Evolutionary conservation across 805 yeast genomes (phyloP).

Genomic region (Candida verbasci): DNA sequence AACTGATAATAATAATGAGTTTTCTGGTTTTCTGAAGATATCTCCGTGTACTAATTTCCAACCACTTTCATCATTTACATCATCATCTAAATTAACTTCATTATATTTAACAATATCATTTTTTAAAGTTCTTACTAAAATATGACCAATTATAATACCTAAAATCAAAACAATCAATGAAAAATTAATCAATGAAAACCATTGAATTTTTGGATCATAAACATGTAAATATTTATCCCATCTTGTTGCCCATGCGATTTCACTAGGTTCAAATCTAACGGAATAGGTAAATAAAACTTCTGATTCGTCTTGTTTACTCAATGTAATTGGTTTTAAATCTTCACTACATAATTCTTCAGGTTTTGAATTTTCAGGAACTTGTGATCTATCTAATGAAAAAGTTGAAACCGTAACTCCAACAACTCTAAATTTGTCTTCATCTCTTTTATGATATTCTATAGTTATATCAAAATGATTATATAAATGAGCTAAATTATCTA

Average conservation of each 20-base stretch:
- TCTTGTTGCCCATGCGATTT: constrained; percentile 92
- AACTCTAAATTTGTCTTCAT: constrained; percentile 67
- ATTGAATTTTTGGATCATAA: constrained; percentile 88
- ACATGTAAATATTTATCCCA: constrained; percentile 97
- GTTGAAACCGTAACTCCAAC: constrained; percentile 87
- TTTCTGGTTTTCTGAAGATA: constrained; percentile 79
- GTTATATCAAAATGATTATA: constrained; percentile 77
- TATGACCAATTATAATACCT: constrained; percentile 73
- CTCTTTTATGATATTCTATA: constrained; percentile 79
- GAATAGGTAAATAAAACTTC: constrained; percentile 81
- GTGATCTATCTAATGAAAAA: constrained; percentile 43
- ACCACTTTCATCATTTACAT: constrained; percentile 81
- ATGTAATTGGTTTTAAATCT: constrained; percentile 38
- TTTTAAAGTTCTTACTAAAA: constrained; percentile 72
- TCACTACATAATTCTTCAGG: constrained; percentile 25
- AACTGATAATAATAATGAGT: constrained; percentile 68
- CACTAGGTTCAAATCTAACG: constrained; percentile 64
- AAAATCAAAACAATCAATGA: constrained; percentile 75
- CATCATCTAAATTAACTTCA: constrained; percentile 82
- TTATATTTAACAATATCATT: constrained; percentile 86
- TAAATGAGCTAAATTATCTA: constrained; percentile 55
- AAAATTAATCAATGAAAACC: constrained; percentile 90
- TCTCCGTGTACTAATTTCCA: constrained; percentile 97
- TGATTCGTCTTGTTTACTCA: constrained; percentile 44
- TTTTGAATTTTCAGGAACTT: constrained; percentile 14